phyloP scores from a whole-genome alignment of 345 rosid species.

The Lepidium africanum region DNA sequence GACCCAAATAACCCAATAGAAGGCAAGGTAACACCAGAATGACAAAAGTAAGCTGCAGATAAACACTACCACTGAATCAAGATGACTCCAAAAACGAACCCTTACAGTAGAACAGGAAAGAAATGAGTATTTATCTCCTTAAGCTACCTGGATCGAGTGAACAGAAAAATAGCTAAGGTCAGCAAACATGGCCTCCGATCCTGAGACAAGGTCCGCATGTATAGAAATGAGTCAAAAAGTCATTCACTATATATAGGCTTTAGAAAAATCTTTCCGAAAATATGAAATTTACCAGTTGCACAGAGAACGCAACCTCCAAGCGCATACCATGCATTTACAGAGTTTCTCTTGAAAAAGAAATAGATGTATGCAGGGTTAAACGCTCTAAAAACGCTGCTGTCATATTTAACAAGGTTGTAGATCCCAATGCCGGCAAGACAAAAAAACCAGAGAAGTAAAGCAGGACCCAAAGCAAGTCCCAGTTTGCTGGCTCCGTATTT shows the following conservation, averaged over 20 bases:
- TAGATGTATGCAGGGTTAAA: conserved; percentile 88
- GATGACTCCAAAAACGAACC: conserved; percentile 15
- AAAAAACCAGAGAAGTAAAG: conserved; percentile 91
- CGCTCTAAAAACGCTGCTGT: conserved; percentile 72
- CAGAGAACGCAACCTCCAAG: conserved; percentile 96
- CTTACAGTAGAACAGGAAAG: neutral
- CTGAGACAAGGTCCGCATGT: conserved; percentile 38
- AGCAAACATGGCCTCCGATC: conserved; percentile 99
- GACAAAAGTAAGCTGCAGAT: conserved; percentile 92
- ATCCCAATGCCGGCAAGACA: conserved; percentile 83
- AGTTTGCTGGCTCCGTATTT: conserved; percentile 96
- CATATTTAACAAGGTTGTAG: conserved; percentile 75
- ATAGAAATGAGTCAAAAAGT: conserved; percentile 3
- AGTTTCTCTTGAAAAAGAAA: conserved; percentile 79
- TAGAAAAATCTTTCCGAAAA: neutral
- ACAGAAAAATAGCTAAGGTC: conserved; percentile 97
- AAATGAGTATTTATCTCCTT: conserved; percentile 8
- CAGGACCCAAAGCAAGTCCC: conserved; percentile 93
- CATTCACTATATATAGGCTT: neutral
- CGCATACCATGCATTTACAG: conserved; percentile 81
- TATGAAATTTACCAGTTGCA: conserved; percentile 69
- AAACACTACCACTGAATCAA: conserved; percentile 43
- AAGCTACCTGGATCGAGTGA: conserved; percentile 85
- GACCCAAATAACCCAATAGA: conserved; percentile 95
- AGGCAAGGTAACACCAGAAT: conserved; percentile 97